These are phyloP conservation scores for Hypomyces perniciosus DNA, from an alignment of 2,329 filamentous ascomycete genomes.

Conservation along the genomic window DNA sequence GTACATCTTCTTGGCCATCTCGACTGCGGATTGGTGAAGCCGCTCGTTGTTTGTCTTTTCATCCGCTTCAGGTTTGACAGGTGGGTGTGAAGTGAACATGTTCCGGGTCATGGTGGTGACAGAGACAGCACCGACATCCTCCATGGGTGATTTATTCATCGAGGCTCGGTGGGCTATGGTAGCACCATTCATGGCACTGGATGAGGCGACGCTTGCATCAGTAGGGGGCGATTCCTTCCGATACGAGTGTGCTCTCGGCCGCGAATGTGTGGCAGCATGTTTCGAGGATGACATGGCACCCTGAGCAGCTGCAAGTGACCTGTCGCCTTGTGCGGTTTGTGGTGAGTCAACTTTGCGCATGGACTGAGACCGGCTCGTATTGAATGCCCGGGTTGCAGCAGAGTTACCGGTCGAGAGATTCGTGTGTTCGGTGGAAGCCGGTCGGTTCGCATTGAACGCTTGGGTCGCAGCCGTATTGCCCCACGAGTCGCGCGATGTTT, in stretches of 20 bases:
- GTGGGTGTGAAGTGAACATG: conserved; percentile 74
- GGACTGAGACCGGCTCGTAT: conserved; percentile 26
- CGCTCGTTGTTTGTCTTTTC: conserved; percentile 68
- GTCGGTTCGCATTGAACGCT: conserved; percentile 46
- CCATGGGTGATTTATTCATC: conserved; percentile 39
- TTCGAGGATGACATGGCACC: conserved; percentile 63
- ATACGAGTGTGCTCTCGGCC: conserved; percentile 30
- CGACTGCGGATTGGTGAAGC: conserved; percentile 74
- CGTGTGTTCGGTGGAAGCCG: conserved; percentile 13
- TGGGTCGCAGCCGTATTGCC: conserved; percentile 66
- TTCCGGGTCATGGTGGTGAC: conserved; percentile 62
- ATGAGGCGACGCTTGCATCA: conserved; percentile 43
- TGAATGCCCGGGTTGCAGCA: conserved; percentile 34
- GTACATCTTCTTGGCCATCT: conserved; percentile 88
- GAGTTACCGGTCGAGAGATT: conserved; percentile 21
- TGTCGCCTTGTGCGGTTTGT: conserved; percentile 45
- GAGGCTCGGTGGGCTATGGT: conserved; percentile 57
- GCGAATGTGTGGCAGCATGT: conserved; percentile 59
- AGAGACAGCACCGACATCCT: conserved; percentile 61
- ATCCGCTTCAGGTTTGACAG: conserved; percentile 64
- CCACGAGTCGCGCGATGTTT: conserved; percentile 31
- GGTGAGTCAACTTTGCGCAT: conserved; percentile 17
- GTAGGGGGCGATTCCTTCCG: conserved; percentile 10
- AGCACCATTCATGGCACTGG: conserved; percentile 68
- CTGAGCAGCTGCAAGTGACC: conserved; percentile 68